Conservation (phyloP, 805 yeast genomes). For the Teunomyces lycoperdinae region DNA sequence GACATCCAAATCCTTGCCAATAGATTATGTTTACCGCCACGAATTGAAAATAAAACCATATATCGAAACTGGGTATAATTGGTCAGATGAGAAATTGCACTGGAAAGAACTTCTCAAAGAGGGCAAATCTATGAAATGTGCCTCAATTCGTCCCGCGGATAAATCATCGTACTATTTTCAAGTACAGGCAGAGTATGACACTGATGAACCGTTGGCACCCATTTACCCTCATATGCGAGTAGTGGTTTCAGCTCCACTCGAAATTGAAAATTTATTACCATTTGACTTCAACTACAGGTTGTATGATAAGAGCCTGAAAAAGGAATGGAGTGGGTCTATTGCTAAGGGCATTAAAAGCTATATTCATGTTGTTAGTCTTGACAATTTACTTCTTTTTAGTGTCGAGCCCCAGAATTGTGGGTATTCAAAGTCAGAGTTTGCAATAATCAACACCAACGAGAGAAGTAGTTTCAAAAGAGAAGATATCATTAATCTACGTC, state of each 20-base stretch:
- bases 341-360: constrained; percentile 65
- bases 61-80: constrained; percentile 52
- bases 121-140: constrained; percentile 61
- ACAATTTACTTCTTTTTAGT: constrained; percentile 67
- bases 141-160: constrained; percentile 35
- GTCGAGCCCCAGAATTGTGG: constrained; percentile 64
- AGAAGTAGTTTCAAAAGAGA: constrained; percentile 59
- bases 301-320: constrained; percentile 68
- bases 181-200: constrained; percentile 62
- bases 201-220: constrained; percentile 65
- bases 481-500: constrained; percentile 46
- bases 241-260: constrained; percentile 78
- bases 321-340: constrained; percentile 64
- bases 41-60: constrained; percentile 62
- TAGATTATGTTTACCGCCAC: constrained; percentile 61
- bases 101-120: constrained; percentile 63
- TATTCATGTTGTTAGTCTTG: constrained; percentile 76
- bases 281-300: constrained; percentile 72
- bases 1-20: constrained; percentile 64
- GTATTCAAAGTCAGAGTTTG: constrained; percentile 65
- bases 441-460: constrained; percentile 62
- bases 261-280: constrained; percentile 81
- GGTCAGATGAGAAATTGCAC: constrained; percentile 60
- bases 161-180: constrained; percentile 62
- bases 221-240: constrained; percentile 84